These are phyloP conservation scores for Aureobasidium lini DNA, from an alignment of 2,329 filamentous ascomycete species.

Conservation along the genomic window DNA sequence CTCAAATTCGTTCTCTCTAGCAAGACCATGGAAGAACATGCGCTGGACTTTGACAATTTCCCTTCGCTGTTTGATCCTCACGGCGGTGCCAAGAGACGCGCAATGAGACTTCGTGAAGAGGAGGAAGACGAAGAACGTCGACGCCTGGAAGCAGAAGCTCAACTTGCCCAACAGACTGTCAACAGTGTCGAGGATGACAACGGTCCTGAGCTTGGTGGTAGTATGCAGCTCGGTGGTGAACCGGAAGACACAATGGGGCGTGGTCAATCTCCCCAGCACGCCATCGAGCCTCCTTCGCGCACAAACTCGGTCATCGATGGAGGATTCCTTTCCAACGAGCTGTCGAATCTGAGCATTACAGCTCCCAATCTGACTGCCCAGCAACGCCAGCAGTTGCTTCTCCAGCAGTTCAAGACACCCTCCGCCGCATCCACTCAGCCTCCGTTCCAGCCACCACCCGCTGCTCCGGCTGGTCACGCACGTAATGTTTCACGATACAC, in stretches of 20 bases:
- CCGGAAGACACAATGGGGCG: conserved; percentile 64
- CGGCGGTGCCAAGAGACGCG: conserved; percentile 73
- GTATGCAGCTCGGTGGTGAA: conserved; percentile 83
- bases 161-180: conserved; percentile 39
- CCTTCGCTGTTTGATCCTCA: conserved; percentile 77
- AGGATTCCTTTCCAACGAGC: conserved; percentile 30
- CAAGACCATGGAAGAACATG: conserved; percentile 38
- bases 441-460: conserved; percentile 2
- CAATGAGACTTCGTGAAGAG: conserved; percentile 59
- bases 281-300: conserved; percentile 65
- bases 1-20: conserved; percentile 50
- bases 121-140: conserved; percentile 48
- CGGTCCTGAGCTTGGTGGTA: conserved; percentile 67
- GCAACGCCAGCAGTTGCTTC: conserved; percentile 62
- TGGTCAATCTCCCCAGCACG: conserved; percentile 54
- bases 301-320: conserved; percentile 37
- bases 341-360: conserved; percentile 41
- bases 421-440: conserved; percentile 32
- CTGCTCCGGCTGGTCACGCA: conserved; percentile 51
- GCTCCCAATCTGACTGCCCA: conserved; percentile 72
- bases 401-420: conserved; percentile 50
- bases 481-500: conserved; percentile 82
- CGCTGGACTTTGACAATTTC: conserved; percentile 47
- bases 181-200: conserved; percentile 54
- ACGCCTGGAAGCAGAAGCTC: conserved; percentile 47